Conservation (phyloP, 352 stramenopile species). For the Phytopythium helicoides region DNA sequence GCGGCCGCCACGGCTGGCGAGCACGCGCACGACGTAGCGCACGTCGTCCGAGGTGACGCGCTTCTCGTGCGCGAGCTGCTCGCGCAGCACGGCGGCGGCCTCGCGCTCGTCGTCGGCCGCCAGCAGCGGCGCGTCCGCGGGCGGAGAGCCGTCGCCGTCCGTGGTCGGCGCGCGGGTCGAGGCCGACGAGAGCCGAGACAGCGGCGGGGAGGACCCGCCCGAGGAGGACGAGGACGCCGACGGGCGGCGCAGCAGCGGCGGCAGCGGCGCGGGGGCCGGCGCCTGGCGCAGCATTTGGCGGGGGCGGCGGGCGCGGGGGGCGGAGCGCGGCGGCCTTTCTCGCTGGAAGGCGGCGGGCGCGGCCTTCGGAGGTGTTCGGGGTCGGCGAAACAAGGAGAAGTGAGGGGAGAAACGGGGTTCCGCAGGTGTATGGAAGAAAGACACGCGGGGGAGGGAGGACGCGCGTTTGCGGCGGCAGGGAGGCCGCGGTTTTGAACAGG, state of each 20-base stretch:
- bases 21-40: constrained; percentile 48
- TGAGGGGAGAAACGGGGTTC: not conserved
- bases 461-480: not conserved
- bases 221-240: not conserved
- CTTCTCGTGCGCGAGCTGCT: constrained; percentile 46
- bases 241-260: not conserved
- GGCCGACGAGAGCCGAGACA: not conserved
- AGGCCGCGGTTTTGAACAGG: no score
- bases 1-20: constrained; percentile 29
- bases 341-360: not conserved
- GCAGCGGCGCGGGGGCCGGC: constrained; percentile 1
- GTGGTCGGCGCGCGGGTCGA: not conserved
- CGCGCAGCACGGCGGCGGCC: constrained; percentile 37
- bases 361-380: constrained; percentile 2
- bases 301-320: not conserved
- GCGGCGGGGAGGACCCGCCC: not conserved
- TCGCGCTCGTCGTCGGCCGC: constrained; percentile 36
- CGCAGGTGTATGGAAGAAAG: not conserved
- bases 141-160: not conserved
- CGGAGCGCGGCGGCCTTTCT: not conserved
- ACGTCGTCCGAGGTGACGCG: constrained; percentile 58
- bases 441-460: no score
- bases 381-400: not conserved
- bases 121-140: constrained; percentile 24
- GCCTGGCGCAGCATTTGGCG: not conserved